Evolutionary conservation across 1,284 basidiomycete genomes (phyloP), one percentile per base, ranked within the genome.

Genomic region (Spongispora temasekensis): DNA sequence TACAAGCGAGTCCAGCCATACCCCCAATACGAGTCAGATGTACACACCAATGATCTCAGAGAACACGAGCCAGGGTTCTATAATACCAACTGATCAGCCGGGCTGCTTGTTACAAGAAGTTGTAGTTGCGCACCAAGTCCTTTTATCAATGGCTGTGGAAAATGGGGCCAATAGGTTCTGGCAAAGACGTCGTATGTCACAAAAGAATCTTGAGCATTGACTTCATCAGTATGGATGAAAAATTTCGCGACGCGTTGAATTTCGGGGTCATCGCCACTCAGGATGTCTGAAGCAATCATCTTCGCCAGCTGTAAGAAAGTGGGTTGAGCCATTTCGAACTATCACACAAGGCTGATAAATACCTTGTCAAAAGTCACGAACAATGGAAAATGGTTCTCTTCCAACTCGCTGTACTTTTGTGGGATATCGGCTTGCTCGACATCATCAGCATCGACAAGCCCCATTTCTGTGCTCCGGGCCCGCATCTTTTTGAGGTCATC

Each of bases 281-380:
- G 21, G 17, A 74, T 28, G 40, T 74, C 74, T 1, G 63, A 61
- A 0, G 72, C 61, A 9, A 65, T 60, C 65, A 67, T 67, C 34
- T 56, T 57, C 5, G 55, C 64, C 5, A 59, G 57, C 58, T 65
- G 59, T 19, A 3, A 61, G 19, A n/a, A 48, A 27, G 21, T 66
- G 28, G 71, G 52, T 13, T 1, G 30, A 46, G 44, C 44, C 17
- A 46, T 25, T 31, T 23, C 17, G 17, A 46, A 28, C 40, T 25
- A n/a, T 1, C 21, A 17, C 19, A 44, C 2, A 8, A n/a, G 37
- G 42, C n/a, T 21, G 56, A 28, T 50, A 64, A 76, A 40, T 62
- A 89, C 89, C 61, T 80, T 78, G 62, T 89, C 83, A 53, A 85
- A 87, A 0, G 88, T 89, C 9, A 89, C 67, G 61, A 92, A 92